These are phyloP conservation scores for Phytophthora nicotianae DNA, from an alignment of 352 stramenopile species.

Conservation along the genomic window DNA sequence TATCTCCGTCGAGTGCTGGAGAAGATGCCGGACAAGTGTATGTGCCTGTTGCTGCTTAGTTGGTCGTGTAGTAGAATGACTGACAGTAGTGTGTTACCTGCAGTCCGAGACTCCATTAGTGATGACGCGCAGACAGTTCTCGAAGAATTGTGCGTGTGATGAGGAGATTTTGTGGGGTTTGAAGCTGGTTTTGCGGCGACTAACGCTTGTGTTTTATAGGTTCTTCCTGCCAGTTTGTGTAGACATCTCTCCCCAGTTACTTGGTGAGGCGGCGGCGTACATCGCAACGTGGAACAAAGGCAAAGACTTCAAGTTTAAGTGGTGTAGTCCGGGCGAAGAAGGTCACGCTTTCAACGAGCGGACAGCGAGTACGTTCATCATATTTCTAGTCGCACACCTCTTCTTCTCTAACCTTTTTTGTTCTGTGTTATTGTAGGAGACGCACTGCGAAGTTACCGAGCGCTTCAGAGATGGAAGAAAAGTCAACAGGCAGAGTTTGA, in stretches of 20 bases:
- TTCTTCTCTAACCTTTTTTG: not conserved
- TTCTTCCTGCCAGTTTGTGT: slow-evolving; percentile 76
- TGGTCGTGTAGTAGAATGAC: not conserved
- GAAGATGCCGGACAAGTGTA: slow-evolving; percentile 81
- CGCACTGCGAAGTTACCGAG: slow-evolving; percentile 65
- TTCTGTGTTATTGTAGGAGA: slow-evolving; percentile 45
- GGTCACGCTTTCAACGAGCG: slow-evolving; percentile 66
- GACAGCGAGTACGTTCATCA: slow-evolving; percentile 61
- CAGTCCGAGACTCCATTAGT: slow-evolving; percentile 58
- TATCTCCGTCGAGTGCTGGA: slow-evolving; percentile 64
- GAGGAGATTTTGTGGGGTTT: too few relatives aligned
- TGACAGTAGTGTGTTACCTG: slow-evolving; percentile 4
- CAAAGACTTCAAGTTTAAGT: slow-evolving; percentile 82
- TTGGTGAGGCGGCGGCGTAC: slow-evolving; percentile 78
- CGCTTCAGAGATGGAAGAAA: slow-evolving; percentile 71
- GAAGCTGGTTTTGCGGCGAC: not conserved
- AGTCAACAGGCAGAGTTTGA: slow-evolving; percentile 69
- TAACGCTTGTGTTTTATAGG: slow-evolving; percentile 29
- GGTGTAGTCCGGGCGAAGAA: slow-evolving; percentile 61
- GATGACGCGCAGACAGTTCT: slow-evolving; percentile 59
- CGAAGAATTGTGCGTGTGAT: slow-evolving; percentile 64
- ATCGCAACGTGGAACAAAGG: slow-evolving; percentile 77
- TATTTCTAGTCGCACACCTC: not conserved
- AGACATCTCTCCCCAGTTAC: slow-evolving; percentile 51
- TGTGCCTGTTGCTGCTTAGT: slow-evolving; percentile 1